These are phyloP conservation scores for Trypanosoma vivax DNA, from an alignment of 208 protist species.

Conservation along the genomic window DNA sequence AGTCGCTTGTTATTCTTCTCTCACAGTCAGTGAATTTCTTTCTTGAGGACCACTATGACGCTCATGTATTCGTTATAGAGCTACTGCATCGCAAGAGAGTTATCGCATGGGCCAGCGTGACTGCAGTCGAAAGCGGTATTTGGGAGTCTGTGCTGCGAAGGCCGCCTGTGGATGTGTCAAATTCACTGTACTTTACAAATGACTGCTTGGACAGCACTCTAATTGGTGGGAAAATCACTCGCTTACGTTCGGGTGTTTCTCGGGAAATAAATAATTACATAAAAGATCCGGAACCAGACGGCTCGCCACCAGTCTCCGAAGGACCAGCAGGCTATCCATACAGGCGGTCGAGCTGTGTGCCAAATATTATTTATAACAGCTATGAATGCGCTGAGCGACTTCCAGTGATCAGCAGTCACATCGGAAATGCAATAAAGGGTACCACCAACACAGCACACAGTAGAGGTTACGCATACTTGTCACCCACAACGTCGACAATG, in stretches of 20 bases:
- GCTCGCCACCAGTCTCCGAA: no score
- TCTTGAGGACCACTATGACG: conserved; percentile 29
- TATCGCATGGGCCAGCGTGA: conserved; percentile 54
- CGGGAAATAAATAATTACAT: conserved; percentile 23
- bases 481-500: no score
- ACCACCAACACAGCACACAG: no score
- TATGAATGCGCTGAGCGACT: no score
- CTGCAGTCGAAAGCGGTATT: conserved; percentile 16
- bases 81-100: conserved; percentile 30
- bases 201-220: conserved; percentile 23
- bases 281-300: neutral
- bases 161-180: conserved; percentile 35
- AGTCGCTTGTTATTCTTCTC: conserved; percentile 30
- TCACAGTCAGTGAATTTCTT: conserved; percentile 38
- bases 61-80: conserved; percentile 51
- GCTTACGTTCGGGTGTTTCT: conserved; percentile 23
- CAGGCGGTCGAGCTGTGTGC: no score
- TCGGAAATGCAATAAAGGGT: no score
- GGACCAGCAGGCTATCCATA: no score
- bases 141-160: conserved; percentile 45
- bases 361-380: no score
- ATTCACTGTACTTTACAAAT: conserved; percentile 29
- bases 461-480: no score
- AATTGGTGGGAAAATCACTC: conserved; percentile 36
- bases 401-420: no score